Base-by-base conservation (phyloP, 2,329 filamentous ascomycete genomes). In the Pestalotiopsis sp. region DNA sequence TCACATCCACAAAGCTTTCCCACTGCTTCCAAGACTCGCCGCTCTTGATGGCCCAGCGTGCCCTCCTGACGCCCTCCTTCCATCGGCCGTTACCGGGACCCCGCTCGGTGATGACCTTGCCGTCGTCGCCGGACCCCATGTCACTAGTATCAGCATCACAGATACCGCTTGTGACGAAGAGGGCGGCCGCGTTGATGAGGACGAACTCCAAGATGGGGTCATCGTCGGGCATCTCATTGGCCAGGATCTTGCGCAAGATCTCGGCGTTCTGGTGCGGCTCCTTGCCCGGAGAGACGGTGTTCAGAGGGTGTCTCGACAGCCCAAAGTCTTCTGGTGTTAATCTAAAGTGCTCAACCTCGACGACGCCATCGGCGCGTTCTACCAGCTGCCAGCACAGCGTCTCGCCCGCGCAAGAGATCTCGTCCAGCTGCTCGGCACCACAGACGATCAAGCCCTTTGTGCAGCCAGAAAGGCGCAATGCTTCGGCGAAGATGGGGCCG, bases 201-300 rank as follows among this genome's bases (percentile, higher is more conserved):
- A 99, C 94, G 77, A 99, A 99, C 77, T 97, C 92, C 70, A 98
- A 81, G 65, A 99, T 93, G 0, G 96, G 94, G 74, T 97, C 90
- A 73, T 97, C 89, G 12, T 87, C 87, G 0, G 90, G 83, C 61
- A 97, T 80, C 79, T 97, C 87, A 71, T 92, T 92, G 65, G 86
- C 85, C 68, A 99, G 81, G 58, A 99, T 92, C 70, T 87, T 87
- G 79, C 90, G 91, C 69, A 99, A 82, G 61, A 97, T 97, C 70
- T 86, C 87, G 0, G 96, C 96, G 77, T 99, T 99, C 81, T 97
- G 92, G 63, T 88, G 87, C 1, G 96, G 94, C 74, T 92, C 90
- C 80, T 95, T 95, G 7, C 95, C 95, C 0, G 93, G 92, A 1
- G 92, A 94, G 1, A 98, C 96, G 14, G 90, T 89, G 62, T 82